Evolutionary conservation across 345 rosid genomes (phyloP).

Genomic region (Gossypium bickii): DNA sequence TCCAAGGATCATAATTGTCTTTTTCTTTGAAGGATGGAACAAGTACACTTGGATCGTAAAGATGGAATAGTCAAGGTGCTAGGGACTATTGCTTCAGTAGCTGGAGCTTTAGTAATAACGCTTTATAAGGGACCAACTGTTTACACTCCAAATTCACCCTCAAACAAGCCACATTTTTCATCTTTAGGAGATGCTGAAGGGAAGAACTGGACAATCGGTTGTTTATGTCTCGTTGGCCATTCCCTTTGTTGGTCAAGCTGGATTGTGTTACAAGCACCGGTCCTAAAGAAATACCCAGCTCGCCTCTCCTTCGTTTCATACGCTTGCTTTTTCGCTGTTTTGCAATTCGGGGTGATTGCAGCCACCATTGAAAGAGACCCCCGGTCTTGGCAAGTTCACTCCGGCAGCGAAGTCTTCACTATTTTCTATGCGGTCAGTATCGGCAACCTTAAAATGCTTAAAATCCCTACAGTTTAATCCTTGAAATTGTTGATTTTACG

Average conservation of each 20-base stretch:
- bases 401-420: slow-evolving; percentile 45
- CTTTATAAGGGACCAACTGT: slow-evolving; percentile 56
- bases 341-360: slow-evolving; percentile 59
- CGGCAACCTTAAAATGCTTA: not conserved
- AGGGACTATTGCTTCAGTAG: slow-evolving; percentile 49
- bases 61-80: slow-evolving; percentile 60
- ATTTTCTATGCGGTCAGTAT: slow-evolving; percentile 58
- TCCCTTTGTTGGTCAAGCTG: slow-evolving; percentile 88
- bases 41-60: slow-evolving; percentile 41
- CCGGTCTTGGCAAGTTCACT: slow-evolving; percentile 49
- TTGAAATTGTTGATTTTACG: not conserved
- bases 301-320: slow-evolving; percentile 64
- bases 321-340: slow-evolving; percentile 62
- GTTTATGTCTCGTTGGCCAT: slow-evolving; percentile 63
- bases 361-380: slow-evolving; percentile 52
- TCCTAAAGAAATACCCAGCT: slow-evolving; percentile 79
- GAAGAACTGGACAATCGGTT: slow-evolving; percentile 69
- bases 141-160: slow-evolving; percentile 30
- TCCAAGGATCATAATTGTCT: not conserved
- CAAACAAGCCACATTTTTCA: slow-evolving; percentile 7
- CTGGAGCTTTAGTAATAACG: slow-evolving; percentile 61
- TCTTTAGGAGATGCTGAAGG: slow-evolving; percentile 32
- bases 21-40: slow-evolving; percentile 46
- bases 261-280: slow-evolving; percentile 74
- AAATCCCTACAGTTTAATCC: not conserved